Evolutionary conservation across 2,329 filamentous ascomycete species (phyloP).

Genomic region (Fusarium sp.): DNA sequence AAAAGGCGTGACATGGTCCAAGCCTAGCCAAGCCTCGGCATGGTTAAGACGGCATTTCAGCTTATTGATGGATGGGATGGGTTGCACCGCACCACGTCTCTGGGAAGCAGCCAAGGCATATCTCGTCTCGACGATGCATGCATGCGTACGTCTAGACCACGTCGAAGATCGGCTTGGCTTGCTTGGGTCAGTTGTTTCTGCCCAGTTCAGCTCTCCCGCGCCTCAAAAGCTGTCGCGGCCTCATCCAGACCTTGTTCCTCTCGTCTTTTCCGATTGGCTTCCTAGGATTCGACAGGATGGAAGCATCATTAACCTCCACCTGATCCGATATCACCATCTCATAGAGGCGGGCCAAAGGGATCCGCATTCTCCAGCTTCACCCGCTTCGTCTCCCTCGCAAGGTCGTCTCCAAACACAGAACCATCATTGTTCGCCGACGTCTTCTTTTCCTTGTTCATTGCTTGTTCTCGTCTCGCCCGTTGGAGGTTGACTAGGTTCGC

Average conservation of each 20-base stretch:
- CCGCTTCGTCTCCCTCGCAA: constrained; percentile 58
- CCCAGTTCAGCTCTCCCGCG: neutral
- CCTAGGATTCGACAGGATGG: neutral
- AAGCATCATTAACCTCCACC: constrained; percentile 1
- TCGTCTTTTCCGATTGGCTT: constrained; percentile 23
- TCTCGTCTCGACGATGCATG: constrained; percentile 13
- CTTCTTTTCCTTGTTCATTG: constrained; percentile 60
- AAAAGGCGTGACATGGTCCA: constrained; percentile 18
- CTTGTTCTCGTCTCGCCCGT: constrained; percentile 70
- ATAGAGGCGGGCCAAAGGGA: constrained; percentile 61
- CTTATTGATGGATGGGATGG: constrained; percentile 5
- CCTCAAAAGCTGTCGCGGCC: neutral
- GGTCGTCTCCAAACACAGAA: constrained; percentile 59
- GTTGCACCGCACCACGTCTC: constrained; percentile 3
- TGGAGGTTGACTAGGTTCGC: constrained; percentile 78
- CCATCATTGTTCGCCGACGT: constrained; percentile 54
- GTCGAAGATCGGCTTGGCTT: constrained; percentile 22
- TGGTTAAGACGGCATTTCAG: constrained; percentile 30
- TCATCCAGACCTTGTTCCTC: constrained; percentile 3
- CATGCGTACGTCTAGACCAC: constrained; percentile 21
- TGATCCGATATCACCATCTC: constrained; percentile 11
- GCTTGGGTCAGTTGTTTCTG: constrained; percentile 6
- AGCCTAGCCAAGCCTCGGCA: constrained; percentile 35
- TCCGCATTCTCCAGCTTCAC: constrained; percentile 61
- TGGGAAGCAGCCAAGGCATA: constrained; percentile 10